phyloP scores from a whole-genome alignment of 176 grass and related monocot species.

The Carex littledalei region DNA sequence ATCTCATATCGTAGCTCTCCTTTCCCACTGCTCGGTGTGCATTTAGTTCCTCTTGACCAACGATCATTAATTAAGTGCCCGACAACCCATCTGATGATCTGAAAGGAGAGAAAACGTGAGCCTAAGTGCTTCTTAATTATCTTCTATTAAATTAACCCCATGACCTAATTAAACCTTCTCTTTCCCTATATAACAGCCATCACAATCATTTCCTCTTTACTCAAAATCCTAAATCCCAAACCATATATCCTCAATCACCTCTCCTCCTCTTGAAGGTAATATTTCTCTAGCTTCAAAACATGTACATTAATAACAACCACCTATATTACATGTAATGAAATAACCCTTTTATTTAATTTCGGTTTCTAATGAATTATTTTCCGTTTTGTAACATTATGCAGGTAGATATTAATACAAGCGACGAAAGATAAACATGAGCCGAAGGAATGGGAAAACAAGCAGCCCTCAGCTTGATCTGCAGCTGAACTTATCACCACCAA shows the following conservation, averaged over 20 bases:
- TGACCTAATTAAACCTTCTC: conserved; percentile 15
- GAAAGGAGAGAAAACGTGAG: conserved; percentile 9
- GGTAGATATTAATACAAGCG: not conserved
- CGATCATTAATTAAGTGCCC: conserved; percentile 1
- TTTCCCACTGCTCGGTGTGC: not conserved
- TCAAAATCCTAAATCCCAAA: not conserved
- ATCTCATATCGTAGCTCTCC: not conserved
- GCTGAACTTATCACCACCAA: conserved; percentile 21
- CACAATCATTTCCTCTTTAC: conserved; percentile 6
- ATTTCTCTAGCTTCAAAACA: not conserved
- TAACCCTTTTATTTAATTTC: not conserved
- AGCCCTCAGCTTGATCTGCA: conserved; percentile 20
- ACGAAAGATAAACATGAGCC: not conserved
- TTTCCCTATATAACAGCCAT: conserved; percentile 22
- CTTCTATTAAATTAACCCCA: conserved; percentile 21
- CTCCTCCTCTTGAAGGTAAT: not conserved
- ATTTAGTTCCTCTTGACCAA: conserved; percentile 10
- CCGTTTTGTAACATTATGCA: not conserved
- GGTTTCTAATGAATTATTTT: not conserved
- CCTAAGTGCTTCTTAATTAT: conserved; percentile 9
- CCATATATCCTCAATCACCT: not conserved
- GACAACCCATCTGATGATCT: conserved; percentile 25
- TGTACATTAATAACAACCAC: not conserved
- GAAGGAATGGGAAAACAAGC: conserved; percentile 20
- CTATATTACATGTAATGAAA: not conserved